Base-by-base conservation (phyloP, 2,329 filamentous ascomycete species). In the Diaporthe sp. region DNA sequence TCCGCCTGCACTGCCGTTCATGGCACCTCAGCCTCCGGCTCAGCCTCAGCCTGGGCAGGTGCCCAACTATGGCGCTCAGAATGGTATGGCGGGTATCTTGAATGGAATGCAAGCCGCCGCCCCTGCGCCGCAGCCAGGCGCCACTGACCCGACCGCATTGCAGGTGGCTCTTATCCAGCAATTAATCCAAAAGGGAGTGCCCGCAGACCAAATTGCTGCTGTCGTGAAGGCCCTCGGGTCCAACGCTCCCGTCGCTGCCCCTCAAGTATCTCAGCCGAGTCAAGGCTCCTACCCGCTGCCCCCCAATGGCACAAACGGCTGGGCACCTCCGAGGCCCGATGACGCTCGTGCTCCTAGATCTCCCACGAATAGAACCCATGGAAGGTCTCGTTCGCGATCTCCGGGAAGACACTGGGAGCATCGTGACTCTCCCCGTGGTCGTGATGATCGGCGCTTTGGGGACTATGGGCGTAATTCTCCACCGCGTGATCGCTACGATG, bases 371-470 rank as follows among this genome's bases (percentile, higher is more conserved):
- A 87, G 88, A 82, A 87, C 88, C 80, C 87, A 87, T 76, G 90
- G 90, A 80, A 91, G 94, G 75, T 95, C 94, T 76, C 91, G 95
- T 71, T 96, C 94, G 44, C 92, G 94, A 53, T 98, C 95, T 78
- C 94, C 95, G 70, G 92, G 93, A 75, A 93, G 92, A 81, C 91
- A 91, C 79, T 94, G 94, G 88, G 92, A 92, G 79, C 88, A 90
- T 77, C 91, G 91, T 76, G 89, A 88, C 76, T 92, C 92, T 73
- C 92, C 93, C 79, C 91, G 91, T 78, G 88, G 88, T 79, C 86
- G 87, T 82, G 87, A 90, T 80, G 95, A 94, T 80, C 93, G 93
- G 72, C 91, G 92, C 9, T 94, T 93, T 84, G 93, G 91, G 76
- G 91, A 93, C 72, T 96, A 94, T 85, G 92, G 94, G 76, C 92